Evolutionary conservation across 768 basidiomycete genomes (phyloP), one percentile per base, ranked within the genome.

Genomic region (Paxillus rubicundulus): DNA sequence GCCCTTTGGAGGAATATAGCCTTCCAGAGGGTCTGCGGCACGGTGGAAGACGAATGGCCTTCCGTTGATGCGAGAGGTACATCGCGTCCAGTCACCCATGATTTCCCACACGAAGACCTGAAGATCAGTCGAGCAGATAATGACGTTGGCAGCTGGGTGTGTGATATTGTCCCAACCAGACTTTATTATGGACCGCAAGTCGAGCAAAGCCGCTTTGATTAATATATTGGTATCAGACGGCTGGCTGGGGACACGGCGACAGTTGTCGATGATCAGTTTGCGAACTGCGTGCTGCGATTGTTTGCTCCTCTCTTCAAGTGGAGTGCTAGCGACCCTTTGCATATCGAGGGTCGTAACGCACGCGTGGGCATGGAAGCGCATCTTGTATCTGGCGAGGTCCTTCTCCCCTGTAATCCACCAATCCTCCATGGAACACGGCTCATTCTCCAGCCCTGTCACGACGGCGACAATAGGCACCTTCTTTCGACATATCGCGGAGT

Each of bases 341-440:
- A 46, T 54, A 37, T 56, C 54, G 13, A 70, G 61, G 18, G 74
- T 70, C 3, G 74, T 76, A 47, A 77, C 66, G 52, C 77, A 77
- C 16, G 73, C 77, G n/a, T 73, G 67, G 8, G 62, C 69, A 17
- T 64, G 53, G n/a, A 76, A 75, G 38, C 53, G 50, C 62, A 77
- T 78, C 27, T 64, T 64, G 44, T 70, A 59, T 27, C 43, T 51
- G 39, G 55, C 59, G 46, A 78, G 68, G 2, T 55, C 56, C 34
- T 54, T 54, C 45, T 69, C 58, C 47, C 75, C 75, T 40, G 47
- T 51, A 4, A 27, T 34, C 76, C 74, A 77, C 76, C 76, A 77
- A 40, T 57, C 55, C 1, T 67, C 65, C 65, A 73, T 73, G 17
- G 64, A 60, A 2, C 9, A 16, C 3, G 68, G 54, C 28, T 73